Percentiles rank a stretch among this genome's conserved stretches.
phyloP scores from a whole-genome alignment of 2,329 filamentous ascomycete genomes.

The Aciculosporium take region DNA sequence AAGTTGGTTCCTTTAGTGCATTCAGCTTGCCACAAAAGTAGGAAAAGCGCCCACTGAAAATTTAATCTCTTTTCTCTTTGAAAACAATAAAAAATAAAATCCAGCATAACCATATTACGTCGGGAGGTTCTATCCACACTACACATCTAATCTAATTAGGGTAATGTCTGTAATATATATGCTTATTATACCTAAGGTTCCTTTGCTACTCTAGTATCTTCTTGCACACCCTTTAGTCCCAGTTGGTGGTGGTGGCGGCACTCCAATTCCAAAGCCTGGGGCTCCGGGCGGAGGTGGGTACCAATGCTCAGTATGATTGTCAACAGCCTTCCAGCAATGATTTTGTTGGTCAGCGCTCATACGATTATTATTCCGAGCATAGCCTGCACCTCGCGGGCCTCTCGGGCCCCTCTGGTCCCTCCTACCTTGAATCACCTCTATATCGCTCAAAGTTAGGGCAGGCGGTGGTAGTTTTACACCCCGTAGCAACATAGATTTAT shows the following conservation, averaged over 20 bases:
- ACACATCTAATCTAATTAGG: too few relatives aligned
- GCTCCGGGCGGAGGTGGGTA: conserved; percentile 18
- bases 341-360: not conserved
- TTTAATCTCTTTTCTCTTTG: too few relatives aligned
- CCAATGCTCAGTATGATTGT: conserved; percentile 5
- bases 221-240: not conserved
- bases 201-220: too few relatives aligned
- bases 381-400: conserved; percentile 27
- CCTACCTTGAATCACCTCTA: conserved; percentile 56
- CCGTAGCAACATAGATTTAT: conserved; percentile 89
- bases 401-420: too few relatives aligned
- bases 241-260: conserved; percentile 6
- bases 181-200: too few relatives aligned
- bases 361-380: conserved; percentile 10
- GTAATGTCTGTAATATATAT: too few relatives aligned
- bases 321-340: conserved; percentile 3
- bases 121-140: too few relatives aligned
- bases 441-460: conserved; percentile 60
- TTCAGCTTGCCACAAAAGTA: too few relatives aligned
- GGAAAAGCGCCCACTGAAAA: too few relatives aligned
- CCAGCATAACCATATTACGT: too few relatives aligned
- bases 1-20: too few relatives aligned
- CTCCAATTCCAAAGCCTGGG: conserved; percentile 4
- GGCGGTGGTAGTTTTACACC: conserved; percentile 62
- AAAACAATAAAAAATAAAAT: too few relatives aligned